Base-by-base conservation (phyloP, 352 stramenopile genomes). In the Stramenopiles sp. region DNA sequence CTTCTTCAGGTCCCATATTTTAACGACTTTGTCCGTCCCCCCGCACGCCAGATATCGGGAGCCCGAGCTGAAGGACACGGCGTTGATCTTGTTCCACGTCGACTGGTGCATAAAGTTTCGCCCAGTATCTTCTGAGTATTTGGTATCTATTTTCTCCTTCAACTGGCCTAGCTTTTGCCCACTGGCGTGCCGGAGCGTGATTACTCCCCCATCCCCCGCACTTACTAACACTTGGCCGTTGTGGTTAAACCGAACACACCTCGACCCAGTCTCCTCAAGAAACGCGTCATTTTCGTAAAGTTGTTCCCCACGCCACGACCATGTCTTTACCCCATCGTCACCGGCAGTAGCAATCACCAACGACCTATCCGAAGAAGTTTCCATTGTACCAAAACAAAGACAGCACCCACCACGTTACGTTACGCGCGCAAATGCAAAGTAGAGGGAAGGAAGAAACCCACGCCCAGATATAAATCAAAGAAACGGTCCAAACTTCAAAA, bases 141-240 rank as follows among this genome's bases (percentile, higher is more conserved):
- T 63, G 25, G 12, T 63, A 12, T 63, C 43, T 18, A 18, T 25
- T 25, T 63, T 63, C 12, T 63, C 43, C 25, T 18, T 63, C 25
- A 63, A 63, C 25, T 63, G 43, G 12, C 43, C 43, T 63, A 63
- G 25, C 25, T 63, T 63, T 63, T 63, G 43, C 25, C 43, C 43
- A 63, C 43, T 63, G 25, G 43, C 12, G 25, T 63, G 43, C 12
- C 43, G 43, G 12, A 63, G 25, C 43, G 43, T 63, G 25, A 63
- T 63, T 18, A 25, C 43, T 18, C 43, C 43, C 12, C 25, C 25
- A 12, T 63, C 43, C 43, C 43, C 43, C 25, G 43, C 43, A 63
- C 43, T 63, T 63, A 63, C 43, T 63, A 63, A 63, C 12, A 63
- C 43, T 63, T 63, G 43, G 25, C 43, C 43, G 25, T 63, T 63